These are phyloP conservation scores for Porphyra umbilicalis DNA, from an alignment of 31 red algal genomes.

Conservation along the genomic window DNA sequence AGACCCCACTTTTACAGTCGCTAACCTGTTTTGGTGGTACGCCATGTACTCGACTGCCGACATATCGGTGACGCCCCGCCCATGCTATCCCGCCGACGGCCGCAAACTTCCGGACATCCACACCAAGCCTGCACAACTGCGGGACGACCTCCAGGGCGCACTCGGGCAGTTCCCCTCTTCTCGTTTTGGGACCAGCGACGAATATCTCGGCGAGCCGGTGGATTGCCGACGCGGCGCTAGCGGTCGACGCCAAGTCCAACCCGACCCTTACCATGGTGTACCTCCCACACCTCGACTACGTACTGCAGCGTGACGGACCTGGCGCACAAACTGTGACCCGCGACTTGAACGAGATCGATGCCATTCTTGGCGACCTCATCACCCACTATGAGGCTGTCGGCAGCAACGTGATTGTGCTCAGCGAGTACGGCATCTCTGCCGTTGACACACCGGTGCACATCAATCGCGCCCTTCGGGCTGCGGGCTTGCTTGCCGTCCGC, in stretches of 20 bases:
- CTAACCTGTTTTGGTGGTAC: constrained; percentile 74
- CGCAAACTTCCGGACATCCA: constrained; percentile 58
- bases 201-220: constrained; percentile 27
- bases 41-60: constrained; percentile 69
- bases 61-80: constrained; percentile 36
- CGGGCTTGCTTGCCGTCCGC: constrained; percentile 32
- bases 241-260: constrained; percentile 12
- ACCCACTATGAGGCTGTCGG: constrained; percentile 22
- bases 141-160: constrained; percentile 21
- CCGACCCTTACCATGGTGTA: constrained; percentile 61
- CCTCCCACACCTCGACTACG: constrained; percentile 66
- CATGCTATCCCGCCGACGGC: constrained; percentile 61
- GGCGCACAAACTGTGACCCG: constrained; percentile 5
- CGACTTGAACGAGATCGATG: constrained; percentile 46
- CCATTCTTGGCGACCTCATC: constrained; percentile 34
- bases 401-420: constrained; percentile 29
- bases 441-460: constrained; percentile 42
- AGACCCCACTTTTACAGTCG: constrained; percentile 45
- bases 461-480: constrained; percentile 52
- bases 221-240: constrained; percentile 46
- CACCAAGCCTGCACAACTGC: constrained; percentile 33
- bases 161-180: constrained; percentile 73
- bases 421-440: constrained; percentile 54
- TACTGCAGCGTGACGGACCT: constrained; percentile 41
- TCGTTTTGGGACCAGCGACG: constrained; percentile 61